Evolutionary conservation across 306 rosid species (phyloP), one percentile per base, ranked within the genome.

Genomic region (Glycyrrhiza uralensis): DNA sequence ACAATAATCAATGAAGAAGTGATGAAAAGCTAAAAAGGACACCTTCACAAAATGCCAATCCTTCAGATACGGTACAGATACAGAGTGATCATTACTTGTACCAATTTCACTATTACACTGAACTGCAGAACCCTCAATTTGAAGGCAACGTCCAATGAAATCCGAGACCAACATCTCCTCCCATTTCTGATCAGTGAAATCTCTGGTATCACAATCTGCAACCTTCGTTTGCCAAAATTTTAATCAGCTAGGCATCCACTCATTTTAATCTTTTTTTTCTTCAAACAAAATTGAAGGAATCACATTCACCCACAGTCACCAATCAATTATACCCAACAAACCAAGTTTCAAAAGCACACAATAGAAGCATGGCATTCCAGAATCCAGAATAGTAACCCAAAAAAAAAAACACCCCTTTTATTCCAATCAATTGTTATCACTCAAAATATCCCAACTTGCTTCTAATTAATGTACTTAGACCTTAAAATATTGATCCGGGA

Each of bases 21-120:
- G 23, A 26, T 4, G 15, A 73, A 54, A 7, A 54, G 57, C 39
- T 5, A 9, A 57, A 69, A 54, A 33, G 17, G 13, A 42, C 63
- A 91, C 99, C 97, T 89, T 94, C 5, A 89, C 95, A 80, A 94
- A 89, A 90, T 94, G 99, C 97, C 99, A 94, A 77, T 94, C 97
- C 88, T 94, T 94, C 87, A 94, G 84, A 84, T 94, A 94, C 7
- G 86, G 88, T 42, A 84, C 76, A 50, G 77, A 66, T 20, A 78
- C 67, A 54, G 74, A 54, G 51, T 81, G 75, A 72, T 62, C 81
- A 36, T 52, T 57, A 70, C 63, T 42, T 23, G 13, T 15, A 18
- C 66, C n/a, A 66, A 22, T 72, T 35, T 79, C 82, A 80, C 32
- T 13, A 59, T 18, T 45, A 47, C 72, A 24, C 23, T 77, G 81